Base-by-base conservation (phyloP, 1,284 basidiomycete species). In the Phylloboletellus chloephorus region DNA sequence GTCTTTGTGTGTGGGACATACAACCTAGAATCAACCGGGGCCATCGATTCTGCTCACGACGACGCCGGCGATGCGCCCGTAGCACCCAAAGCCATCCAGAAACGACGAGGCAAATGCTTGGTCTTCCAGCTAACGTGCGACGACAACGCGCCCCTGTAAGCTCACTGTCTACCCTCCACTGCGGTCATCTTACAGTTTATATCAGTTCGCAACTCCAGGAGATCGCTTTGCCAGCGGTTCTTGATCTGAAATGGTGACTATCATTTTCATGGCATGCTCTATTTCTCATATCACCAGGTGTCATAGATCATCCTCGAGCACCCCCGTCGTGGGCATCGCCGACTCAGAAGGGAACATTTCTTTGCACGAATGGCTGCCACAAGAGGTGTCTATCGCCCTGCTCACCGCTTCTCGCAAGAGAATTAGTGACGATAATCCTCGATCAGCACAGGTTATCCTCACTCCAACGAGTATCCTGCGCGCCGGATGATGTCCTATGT, bases 201-300 rank as follows among this genome's bases (percentile, higher is more conserved):
- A 38, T 23, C 48, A 92, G 89, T 43, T 61, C 66, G 7, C 72
- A 82, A 52, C 54, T 84, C 3, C 83, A 92, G 54, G 67, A 80
- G 16, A 71, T 90, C 29, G 73, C 84, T 41, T 68, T 87, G 10
- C 81, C 90, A 1, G 93, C 91, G 8, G 76, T 97, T 19, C 71
- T 87, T n/a, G 93, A 97, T 57, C 81, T 90, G 73, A 95, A 95
- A 73, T 97, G 93, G 93, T 89, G 51, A 63, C 19, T n/a, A n/a
- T 19, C 1, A 7, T 13, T 15, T 9, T 37, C 25, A 21, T 22
- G 15, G 13, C 5, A 19, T 12, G 31, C 20, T 12, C 1, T 10
- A n/a, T 32, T 21, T n/a, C 44, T 41, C 35, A 50, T 39, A 7
- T 33, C 9, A 37, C 15, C 51, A 83, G 82, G 80, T 81, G 76